Evolutionary conservation across 176 grass and related monocot genomes (phyloP), one percentile per base, ranked within the genome.

Genomic region (Cenchrus americanus): DNA sequence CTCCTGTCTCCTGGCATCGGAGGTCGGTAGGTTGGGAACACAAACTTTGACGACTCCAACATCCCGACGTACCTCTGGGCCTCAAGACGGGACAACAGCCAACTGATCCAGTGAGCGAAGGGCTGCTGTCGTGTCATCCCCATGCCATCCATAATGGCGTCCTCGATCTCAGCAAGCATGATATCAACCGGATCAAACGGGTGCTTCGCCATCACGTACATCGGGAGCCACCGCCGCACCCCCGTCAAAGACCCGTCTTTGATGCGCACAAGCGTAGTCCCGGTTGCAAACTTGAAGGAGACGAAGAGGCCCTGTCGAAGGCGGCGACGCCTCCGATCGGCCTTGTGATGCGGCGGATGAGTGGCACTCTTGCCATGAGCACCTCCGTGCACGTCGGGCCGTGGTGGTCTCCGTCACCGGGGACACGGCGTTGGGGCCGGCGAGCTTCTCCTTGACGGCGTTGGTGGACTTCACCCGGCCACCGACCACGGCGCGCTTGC

Each of bases 221-320:
- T n/a, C n/a, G n/a, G n/a, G n/a, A n/a, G n/a, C n/a, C n/a, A n/a
- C n/a, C n/a, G n/a, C n/a, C n/a, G n/a, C n/a, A n/a, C n/a, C n/a
- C n/a, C n/a, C n/a, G n/a, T n/a, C n/a, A n/a, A n/a, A n/a, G 92
- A 89, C 1, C 92, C 92, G n/a, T 94, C 92, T 67, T 91, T 94
- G 74, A 94, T 91, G 11, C 76, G 71, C 22, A 87, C 32, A 69
- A 82, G 77, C 17, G 76, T 83, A 9, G 32, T 73, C 21, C 58
- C 83, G 13, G 26, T 32, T 21, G 57, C 50, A 34, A 67, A 40
- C 59, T 67, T 32, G 24, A 17, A 12, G 7, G 37, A 15, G 10
- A 4, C 67, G 32, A 61, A 34, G 55, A 59, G 42, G 66, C 7
- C n/a, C 9, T 7, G 32, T 57, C 66, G 24, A 37, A 26, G 59